Base-by-base conservation (phyloP, 306 rosid species). In the Fagus crenata region DNA sequence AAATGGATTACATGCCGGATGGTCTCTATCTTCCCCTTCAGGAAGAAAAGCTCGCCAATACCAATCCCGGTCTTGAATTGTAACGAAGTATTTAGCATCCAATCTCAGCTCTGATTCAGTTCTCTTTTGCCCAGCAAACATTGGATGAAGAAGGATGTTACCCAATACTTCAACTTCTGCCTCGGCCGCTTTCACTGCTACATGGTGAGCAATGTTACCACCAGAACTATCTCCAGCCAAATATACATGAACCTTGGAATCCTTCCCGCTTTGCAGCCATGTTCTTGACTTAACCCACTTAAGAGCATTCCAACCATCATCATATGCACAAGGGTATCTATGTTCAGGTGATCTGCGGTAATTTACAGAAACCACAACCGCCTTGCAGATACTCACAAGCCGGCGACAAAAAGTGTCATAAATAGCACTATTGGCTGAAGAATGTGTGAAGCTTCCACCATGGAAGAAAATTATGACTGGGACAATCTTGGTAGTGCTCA, bases 41-140 rank as follows among this genome's bases (percentile, higher is more conserved):
- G 98, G 97, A 1, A 93, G 90, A 72, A 81, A 93, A 8, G 98
- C 98, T 69, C 97, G 84, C 98, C 98, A 93, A 79, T 93, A 93
- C 98, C 98, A 93, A 46, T 93, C 98, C 0, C 97, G 95, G 77
- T 93, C 98, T 72, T 83, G 93, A 75, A 93, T 74, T 75, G 80
- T 81, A 71, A 93, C 97, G 63, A 93, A 93, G 87, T 89, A 93
- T 75, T 93, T 93, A 3, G 95, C 98, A 46, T 93, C 98, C 2
- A 93, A 80, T 71, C 75, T 79, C 82, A 74, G 79, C 84, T 93
- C 97, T 0, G 98, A 85, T 40, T 80, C 90, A 0, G 93, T 87
- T 73, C 98, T 77, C 80, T 33, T 75, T 78, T 89, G 78, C 64
- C 97, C 98, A 7, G 87, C 98, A 54, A 93, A 93, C 84, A 93